phyloP scores from a whole-genome alignment of 1,284 basidiomycete species.

The Papiliotrema fonsecae region DNA sequence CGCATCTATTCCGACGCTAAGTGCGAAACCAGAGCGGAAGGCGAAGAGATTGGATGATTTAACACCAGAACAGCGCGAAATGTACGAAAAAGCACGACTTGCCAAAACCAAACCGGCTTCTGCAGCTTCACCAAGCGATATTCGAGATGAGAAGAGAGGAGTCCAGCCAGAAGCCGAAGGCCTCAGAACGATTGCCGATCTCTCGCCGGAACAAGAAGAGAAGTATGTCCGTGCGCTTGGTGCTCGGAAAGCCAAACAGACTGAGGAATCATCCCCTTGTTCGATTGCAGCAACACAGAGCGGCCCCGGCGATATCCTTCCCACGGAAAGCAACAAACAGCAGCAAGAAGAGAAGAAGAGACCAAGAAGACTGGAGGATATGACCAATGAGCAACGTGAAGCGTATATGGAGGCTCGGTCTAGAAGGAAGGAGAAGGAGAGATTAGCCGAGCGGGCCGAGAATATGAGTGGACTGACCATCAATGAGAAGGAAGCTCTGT shows the following conservation, averaged over 20 bases:
- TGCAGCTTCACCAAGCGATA: no score
- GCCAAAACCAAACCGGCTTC: no score
- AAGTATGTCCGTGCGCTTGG: no score
- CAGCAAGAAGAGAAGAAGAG: not conserved
- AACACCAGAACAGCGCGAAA: constrained; percentile 9
- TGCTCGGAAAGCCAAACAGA: no score
- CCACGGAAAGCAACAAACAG: no score
- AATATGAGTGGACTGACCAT: constrained; percentile 18
- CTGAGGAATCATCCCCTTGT: no score
- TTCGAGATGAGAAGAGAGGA: not conserved
- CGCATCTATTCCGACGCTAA: not conserved
- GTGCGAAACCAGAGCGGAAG: not conserved
- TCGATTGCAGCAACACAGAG: no score
- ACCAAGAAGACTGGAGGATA: not conserved
- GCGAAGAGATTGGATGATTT: constrained; percentile 7
- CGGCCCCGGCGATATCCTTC: no score
- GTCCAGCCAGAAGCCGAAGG: not conserved
- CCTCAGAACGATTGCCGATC: not conserved
- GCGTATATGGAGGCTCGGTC: constrained; percentile 5
- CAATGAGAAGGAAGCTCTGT: no score
- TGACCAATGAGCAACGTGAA: constrained; percentile 1
- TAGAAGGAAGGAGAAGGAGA: constrained; percentile 7
- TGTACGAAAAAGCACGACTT: constrained; percentile 7
- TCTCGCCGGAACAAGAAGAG: not conserved
- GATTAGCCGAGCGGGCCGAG: constrained; percentile 1